These are phyloP conservation scores for Naumovozyma castellii DNA, from an alignment of 805 yeast species.

Conservation along the genomic window DNA sequence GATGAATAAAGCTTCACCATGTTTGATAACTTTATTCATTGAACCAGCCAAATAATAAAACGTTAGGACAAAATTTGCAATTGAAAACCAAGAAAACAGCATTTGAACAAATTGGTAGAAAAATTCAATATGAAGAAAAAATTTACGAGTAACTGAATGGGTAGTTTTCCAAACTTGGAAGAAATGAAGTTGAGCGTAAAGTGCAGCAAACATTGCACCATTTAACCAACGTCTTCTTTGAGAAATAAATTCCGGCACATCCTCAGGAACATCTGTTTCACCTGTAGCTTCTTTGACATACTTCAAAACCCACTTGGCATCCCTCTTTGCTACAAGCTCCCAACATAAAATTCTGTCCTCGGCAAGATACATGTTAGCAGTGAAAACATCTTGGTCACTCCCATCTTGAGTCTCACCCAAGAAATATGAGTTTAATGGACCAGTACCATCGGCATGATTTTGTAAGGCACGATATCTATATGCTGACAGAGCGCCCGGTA, in stretches of 20 bases:
- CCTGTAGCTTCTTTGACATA: conserved; percentile 90
- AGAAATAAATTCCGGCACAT: conserved; percentile 85
- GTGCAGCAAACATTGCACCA: conserved; percentile 95
- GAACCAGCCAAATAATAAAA: conserved; percentile 91
- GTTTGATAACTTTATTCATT: conserved; percentile 44
- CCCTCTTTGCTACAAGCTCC: conserved; percentile 83
- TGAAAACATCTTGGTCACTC: conserved; percentile 67
- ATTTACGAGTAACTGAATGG: conserved; percentile 72
- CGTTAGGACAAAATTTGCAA: conserved; percentile 85
- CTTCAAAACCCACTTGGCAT: conserved; percentile 79
- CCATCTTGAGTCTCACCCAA: conserved; percentile 67
- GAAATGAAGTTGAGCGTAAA: conserved; percentile 80
- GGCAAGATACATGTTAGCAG: conserved; percentile 94
- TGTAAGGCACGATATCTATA: conserved; percentile 80
- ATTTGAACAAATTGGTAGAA: conserved; percentile 74
- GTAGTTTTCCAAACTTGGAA: conserved; percentile 80
- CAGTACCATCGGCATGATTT: conserved; percentile 83
- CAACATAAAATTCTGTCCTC: conserved; percentile 95
- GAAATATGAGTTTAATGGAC: conserved; percentile 82
- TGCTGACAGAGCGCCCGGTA: conserved; percentile 95
- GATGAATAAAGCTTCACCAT: conserved; percentile 75
- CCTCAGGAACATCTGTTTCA: conserved; percentile 94
- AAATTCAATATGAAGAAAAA: conserved; percentile 79
- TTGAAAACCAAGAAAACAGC: conserved; percentile 82
- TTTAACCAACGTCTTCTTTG: conserved; percentile 98